These are phyloP conservation scores for Scedosporium aurantiacum DNA, from an alignment of 2,329 filamentous ascomycete genomes.

Conservation along the genomic window DNA sequence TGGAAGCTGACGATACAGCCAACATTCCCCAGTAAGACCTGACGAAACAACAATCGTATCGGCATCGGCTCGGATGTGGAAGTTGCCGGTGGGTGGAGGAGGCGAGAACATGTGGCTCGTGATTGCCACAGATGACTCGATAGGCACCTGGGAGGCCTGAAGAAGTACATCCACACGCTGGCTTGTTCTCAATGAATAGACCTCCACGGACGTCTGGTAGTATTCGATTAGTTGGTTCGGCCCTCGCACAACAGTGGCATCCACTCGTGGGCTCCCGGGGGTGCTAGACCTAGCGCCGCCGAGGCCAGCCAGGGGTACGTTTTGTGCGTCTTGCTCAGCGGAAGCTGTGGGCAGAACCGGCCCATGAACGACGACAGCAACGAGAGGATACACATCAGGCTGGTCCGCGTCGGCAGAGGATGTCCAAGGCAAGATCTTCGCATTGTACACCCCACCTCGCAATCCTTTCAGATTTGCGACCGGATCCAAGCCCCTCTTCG, in stretches of 20 bases:
- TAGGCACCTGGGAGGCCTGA: slow-evolving; percentile 50
- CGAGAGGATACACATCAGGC: slow-evolving; percentile 51
- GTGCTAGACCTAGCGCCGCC: background rate
- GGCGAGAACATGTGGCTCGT: slow-evolving; percentile 55
- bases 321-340: slow-evolving; percentile 16
- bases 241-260: slow-evolving; percentile 26
- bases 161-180: slow-evolving; percentile 63
- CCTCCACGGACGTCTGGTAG: slow-evolving; percentile 80
- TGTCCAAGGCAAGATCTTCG: slow-evolving; percentile 70
- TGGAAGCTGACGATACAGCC: slow-evolving; percentile 52
- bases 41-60: slow-evolving; percentile 67
- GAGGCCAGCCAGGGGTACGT: too few relatives aligned
- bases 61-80: slow-evolving; percentile 62
- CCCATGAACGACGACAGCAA: slow-evolving; percentile 73
- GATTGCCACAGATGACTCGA: slow-evolving; percentile 43
- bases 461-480: slow-evolving; percentile 65
- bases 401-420: slow-evolving; percentile 31
- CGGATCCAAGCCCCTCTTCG: slow-evolving; percentile 59
- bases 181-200: slow-evolving; percentile 75
- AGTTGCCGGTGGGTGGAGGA: slow-evolving; percentile 59
- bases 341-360: slow-evolving; percentile 43
- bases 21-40: slow-evolving; percentile 76
- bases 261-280: slow-evolving; percentile 18
- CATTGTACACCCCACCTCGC: slow-evolving; percentile 66
- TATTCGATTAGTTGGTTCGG: slow-evolving; percentile 33